Base-by-base conservation (phyloP, 2,329 filamentous ascomycete species). In the Penicillium sp. region DNA sequence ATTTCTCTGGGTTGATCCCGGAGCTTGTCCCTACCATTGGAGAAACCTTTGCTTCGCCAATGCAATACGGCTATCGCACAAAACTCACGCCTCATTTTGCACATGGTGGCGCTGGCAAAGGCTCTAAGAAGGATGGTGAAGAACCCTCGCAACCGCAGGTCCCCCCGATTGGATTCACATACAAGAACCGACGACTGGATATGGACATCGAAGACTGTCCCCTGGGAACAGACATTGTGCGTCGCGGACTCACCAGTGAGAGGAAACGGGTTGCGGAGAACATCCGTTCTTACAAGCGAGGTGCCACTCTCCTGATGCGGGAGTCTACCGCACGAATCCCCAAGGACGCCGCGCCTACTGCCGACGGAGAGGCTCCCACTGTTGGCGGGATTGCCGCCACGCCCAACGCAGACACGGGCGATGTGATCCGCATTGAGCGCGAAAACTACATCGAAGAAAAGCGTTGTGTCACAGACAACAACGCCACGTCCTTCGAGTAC, bases 71-170 rank as follows among this genome's bases (percentile, higher is more conserved):
- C 49, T 98, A 98, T 74, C 82, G 93, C 47, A 98, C 93, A 19
- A 98, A 98, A 72, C 78, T 98, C 57, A 98, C 93, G 17, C 93
- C 93, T 26, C 93, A 98, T 70, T 98, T 97, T 65, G 86, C 95
- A 64, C 87, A 89, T 1, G 80, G 81, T 26, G 76, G 61, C 61
- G 69, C 62, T 49, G 72, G 59, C 53, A 71, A 72, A 70, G 64
- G 53, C 69, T 78, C 51, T 77, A 76, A 63, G 75, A 77, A 45
- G 61, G 64, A 56, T 59, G 70, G 37, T 19, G 28, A 29, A 40
- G 75, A 77, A 49, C 29, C 29, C 29, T 31, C 29, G 4, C 29
- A 31, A 31, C 77, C 85, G 4, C 90, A 77, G 50, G 77, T 86
- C 3, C 93, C 93, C 0, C 79, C 85, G 2, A 88, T 97, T 59